Base-by-base conservation (phyloP, 2,329 filamentous ascomycete species). In the Elsinoe arachidis region DNA sequence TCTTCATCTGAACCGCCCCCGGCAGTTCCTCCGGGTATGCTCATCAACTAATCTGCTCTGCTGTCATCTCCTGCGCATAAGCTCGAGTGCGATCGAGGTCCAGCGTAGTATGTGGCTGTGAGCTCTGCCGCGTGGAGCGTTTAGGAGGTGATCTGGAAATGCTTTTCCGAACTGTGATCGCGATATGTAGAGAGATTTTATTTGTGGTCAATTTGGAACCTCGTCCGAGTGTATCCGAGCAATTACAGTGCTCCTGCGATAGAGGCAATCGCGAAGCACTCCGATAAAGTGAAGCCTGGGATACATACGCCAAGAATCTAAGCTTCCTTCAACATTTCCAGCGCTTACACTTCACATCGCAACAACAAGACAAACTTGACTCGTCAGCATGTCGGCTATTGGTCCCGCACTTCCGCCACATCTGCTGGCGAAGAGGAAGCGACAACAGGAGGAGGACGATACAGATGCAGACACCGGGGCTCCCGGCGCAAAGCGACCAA, bases 331-430 rank as follows among this genome's bases (percentile, higher is more conserved):
- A 9, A 23, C 63, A 51, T 58, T 5, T n/a, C 60, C 26, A 63
- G 63, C 52, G 37, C 15, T 21, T 30, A 17, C 19, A 9, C 46
- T 41, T 17, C n/a, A 23, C 11, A 17, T 44, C 3, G 17, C 19
- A n/a, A 41, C 39, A 38, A 34, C 52, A 23, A 21, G 15, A 21
- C 23, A 39, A 9, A 5, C 17, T 11, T 9, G 2, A 5, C 34
- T 11, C 10, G 23, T 37, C 41, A 72, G 15, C 17, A 88, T 88
- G 85, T 75, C 84, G 53, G 83, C 81, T 34, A 84, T 88, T 66
- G 86, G 87, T 4, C 87, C 88, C 12, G 77, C 84, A 60, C 70
- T 90, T 21, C 87, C 88, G 11, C 78, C 86, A 3, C 82, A 87
- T 61, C 77, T 86, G 41, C 67, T 80, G 34, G 64, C 77, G 10